A percentile compares a stretch with the other conserved stretches of the same genome.
Evolutionary conservation across 78 protist species (phyloP).

Genomic region (Pigoraptor vietnamica): DNA sequence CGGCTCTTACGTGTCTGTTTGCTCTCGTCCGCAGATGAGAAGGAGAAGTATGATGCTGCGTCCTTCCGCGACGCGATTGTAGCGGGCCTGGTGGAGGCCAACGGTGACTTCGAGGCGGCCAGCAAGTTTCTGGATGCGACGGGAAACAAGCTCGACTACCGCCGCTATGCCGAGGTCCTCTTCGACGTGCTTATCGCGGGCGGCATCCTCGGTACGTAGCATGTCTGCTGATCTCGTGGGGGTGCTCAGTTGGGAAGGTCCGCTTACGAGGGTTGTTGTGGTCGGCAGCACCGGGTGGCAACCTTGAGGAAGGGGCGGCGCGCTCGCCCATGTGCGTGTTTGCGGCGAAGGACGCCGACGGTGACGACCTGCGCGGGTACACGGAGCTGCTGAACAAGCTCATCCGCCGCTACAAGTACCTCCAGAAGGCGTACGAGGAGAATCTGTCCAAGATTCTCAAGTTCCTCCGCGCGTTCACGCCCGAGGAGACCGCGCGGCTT

Average conservation of each 20-base stretch:
- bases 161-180: neutral
- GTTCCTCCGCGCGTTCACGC: neutral
- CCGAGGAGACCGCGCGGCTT: neutral
- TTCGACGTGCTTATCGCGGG: neutral
- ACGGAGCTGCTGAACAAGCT: neutral
- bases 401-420: neutral
- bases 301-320: neutral
- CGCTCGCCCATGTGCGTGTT: neutral
- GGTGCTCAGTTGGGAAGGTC: no score
- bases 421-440: neutral
- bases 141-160: neutral
- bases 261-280: neutral
- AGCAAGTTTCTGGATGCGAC: neutral
- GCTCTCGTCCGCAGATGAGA: neutral
- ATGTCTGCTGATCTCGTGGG: neutral
- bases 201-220: neutral
- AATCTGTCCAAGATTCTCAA: neutral
- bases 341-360: no score
- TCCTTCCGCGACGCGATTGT: neutral
- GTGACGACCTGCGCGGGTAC: neutral
- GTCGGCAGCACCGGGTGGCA: neutral
- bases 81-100: neutral
- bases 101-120: neutral
- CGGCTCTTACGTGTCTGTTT: neutral
- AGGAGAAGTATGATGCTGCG: neutral